Conservation (phyloP, 2,329 filamentous ascomycete species). For the Fusarium cyanostomum region DNA sequence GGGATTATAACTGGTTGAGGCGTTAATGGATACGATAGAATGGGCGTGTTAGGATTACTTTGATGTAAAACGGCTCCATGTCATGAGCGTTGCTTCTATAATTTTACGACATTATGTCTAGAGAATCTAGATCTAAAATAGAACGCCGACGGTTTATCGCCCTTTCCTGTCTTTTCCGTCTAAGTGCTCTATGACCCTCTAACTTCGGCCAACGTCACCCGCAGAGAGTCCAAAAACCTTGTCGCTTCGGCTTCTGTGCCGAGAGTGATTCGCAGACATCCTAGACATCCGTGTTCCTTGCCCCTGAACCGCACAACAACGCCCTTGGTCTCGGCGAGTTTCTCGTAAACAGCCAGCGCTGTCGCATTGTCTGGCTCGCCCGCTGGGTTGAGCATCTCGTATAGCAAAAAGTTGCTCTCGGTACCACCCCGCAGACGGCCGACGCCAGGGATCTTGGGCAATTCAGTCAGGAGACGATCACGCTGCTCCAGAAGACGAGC, state of each 20-base stretch:
- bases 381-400: constrained; percentile 80
- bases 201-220: constrained; percentile 58
- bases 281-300: constrained; percentile 88
- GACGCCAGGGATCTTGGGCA: constrained; percentile 80
- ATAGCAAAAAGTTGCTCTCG: constrained; percentile 89
- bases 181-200: constrained; percentile 35
- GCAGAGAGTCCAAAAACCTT: constrained; percentile 76
- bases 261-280: constrained; percentile 90
- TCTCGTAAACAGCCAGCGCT: constrained; percentile 84
- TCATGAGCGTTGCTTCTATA: constrained; percentile 36
- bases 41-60: constrained; percentile 14
- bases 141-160: constrained; percentile 32
- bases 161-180: not conserved
- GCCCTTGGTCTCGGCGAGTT: constrained; percentile 82
- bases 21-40: constrained; percentile 24
- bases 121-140: constrained; percentile 33
- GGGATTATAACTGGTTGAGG: constrained; percentile 26
- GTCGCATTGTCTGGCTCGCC: constrained; percentile 81
- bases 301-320: constrained; percentile 95
- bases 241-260: constrained; percentile 89
- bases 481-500: constrained; percentile 79
- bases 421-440: constrained; percentile 83
- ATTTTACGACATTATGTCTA: constrained; percentile 42
- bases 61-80: constrained; percentile 26
- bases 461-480: constrained; percentile 75